phyloP scores from a whole-genome alignment of 2,329 filamentous ascomycete species.

The Purpureocillium takamizusanense region DNA sequence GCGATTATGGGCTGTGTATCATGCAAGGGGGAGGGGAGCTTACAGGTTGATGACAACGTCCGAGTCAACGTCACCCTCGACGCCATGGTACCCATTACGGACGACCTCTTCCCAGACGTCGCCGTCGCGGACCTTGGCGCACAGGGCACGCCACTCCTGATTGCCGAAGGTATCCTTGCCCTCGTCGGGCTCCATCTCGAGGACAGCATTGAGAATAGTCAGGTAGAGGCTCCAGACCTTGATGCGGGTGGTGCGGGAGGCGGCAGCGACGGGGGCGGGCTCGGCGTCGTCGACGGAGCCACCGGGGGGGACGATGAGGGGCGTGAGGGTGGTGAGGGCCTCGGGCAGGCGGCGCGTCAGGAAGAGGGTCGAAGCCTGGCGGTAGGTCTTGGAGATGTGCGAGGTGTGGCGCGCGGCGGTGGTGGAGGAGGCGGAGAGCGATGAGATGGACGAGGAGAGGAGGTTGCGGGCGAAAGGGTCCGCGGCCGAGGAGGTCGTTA shows the following conservation, averaged over 20 bases:
- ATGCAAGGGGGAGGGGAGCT: no score
- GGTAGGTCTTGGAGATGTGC: conserved; percentile 84
- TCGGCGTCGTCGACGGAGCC: conserved; percentile 40
- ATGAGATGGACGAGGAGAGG: conserved; percentile 60
- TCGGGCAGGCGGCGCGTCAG: conserved; percentile 89
- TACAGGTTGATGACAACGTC: conserved; percentile 89
- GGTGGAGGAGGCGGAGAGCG: conserved; percentile 56
- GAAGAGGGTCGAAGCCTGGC: conserved; percentile 88
- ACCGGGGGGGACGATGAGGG: conserved; percentile 58
- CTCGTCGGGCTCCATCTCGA: conserved; percentile 83
- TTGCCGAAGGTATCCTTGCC: conserved; percentile 82
- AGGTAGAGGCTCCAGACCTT: conserved; percentile 98
- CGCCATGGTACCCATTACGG: conserved; percentile 74
- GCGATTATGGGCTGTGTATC: no score
- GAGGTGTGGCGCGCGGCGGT: conserved; percentile 52
- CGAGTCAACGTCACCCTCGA: conserved; percentile 84
- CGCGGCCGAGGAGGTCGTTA: conserved; percentile 17
- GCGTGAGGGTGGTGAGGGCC: conserved; percentile 74
- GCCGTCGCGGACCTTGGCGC: conserved; percentile 77
- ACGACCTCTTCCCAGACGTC: conserved; percentile 93
- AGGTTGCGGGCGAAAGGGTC: conserved; percentile 40
- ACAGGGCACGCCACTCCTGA: conserved; percentile 74
- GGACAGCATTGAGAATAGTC: conserved; percentile 81
- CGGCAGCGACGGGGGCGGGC: conserved; percentile 66
- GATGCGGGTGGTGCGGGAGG: conserved; percentile 73